Evolutionary conservation across 139 green algal species (phyloP), one percentile per base, ranked within the genome.

Genomic region (Ulvella scutata): DNA sequence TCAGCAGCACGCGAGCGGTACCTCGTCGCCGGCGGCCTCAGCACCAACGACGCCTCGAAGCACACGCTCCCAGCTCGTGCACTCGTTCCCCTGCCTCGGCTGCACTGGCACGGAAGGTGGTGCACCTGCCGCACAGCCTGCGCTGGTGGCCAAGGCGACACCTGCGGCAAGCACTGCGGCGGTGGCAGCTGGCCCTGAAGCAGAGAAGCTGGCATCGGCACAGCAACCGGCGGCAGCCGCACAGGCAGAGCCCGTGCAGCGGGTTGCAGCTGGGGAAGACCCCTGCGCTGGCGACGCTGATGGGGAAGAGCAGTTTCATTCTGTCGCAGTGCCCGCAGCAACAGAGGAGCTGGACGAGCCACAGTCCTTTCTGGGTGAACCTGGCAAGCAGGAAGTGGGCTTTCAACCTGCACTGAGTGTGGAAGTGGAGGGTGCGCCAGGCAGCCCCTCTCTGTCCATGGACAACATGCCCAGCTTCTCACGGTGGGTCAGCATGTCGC

Each of bases 401-500:
- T n/a, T n/a, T n/a, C n/a, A n/a, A n/a, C n/a, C n/a, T n/a, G n/a
- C n/a, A n/a, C n/a, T n/a, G n/a, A n/a, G n/a, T n/a, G n/a, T n/a
- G n/a, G 13, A 26, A 59, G 40, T 13, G 40, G 40, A 59, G 13
- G 13, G 13, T 13, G 13, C 17, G 17, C 40, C 40, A 17, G 40
- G 51, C 13, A 67, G 51, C 51, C 51, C 51, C 13, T 67, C 51
- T 26, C 51, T 67, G 6, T n/a, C n/a, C n/a, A n/a, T n/a, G n/a
- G 51, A 67, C 51, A n/a, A 67, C 51, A 67, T 67, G 51, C 51
- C 51, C 13, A 36, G n/a, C n/a, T 67, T 67, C 20, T 67, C 51
- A 23, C 51, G 51, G 51, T 67, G 51, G 51, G 51, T 67, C 51
- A 67, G 51, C 51, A 67, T 67, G 51, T 67, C 51, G 10, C 51